Evolutionary conservation across 169 alveolate species (phyloP).

Genomic region (Eimeria nieschulzi): DNA sequence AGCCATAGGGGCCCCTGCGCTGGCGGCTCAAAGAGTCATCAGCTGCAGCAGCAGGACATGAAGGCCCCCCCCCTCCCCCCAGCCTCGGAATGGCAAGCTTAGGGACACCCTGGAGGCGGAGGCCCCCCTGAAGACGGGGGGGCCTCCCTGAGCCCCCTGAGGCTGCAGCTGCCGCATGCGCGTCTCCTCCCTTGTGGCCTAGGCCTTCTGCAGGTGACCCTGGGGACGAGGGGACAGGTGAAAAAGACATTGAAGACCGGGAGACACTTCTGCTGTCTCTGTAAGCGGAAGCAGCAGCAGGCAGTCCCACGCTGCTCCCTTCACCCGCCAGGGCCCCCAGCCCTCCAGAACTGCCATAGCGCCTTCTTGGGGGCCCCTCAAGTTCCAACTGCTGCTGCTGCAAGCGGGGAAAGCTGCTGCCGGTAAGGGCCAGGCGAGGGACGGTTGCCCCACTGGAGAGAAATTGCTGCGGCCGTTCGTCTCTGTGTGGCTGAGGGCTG

Average conservation of each 20-base stretch:
- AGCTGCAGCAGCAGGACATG: neutral
- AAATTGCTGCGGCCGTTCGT: neutral
- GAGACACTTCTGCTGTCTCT: neutral
- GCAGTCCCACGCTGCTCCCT: neutral
- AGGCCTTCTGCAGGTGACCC: constrained; percentile 20
- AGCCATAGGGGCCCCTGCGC: neutral
- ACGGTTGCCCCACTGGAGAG: neutral
- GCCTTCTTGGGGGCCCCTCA: neutral
- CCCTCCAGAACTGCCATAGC: constrained; percentile 3
- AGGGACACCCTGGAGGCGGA: constrained; percentile 60
- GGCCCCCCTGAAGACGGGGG: constrained; percentile 18
- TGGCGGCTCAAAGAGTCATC: constrained; percentile 10
- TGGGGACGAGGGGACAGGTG: constrained; percentile 40
- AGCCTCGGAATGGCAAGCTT: constrained; percentile 52
- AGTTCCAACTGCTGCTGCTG: constrained; percentile 2
- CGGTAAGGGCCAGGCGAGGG: constrained; percentile 47
- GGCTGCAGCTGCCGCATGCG: neutral
- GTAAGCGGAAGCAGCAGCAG: neutral
- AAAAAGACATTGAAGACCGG: neutral
- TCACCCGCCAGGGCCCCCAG: neutral
- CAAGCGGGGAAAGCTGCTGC: constrained; percentile 13
- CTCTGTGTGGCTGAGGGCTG: neutral
- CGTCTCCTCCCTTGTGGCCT: constrained; percentile 2
- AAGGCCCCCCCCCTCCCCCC: constrained; percentile 35
- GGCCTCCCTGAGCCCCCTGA: constrained; percentile 36